Conservation (phyloP, 768 basidiomycete species). For the Baorangia bicolor region DNA sequence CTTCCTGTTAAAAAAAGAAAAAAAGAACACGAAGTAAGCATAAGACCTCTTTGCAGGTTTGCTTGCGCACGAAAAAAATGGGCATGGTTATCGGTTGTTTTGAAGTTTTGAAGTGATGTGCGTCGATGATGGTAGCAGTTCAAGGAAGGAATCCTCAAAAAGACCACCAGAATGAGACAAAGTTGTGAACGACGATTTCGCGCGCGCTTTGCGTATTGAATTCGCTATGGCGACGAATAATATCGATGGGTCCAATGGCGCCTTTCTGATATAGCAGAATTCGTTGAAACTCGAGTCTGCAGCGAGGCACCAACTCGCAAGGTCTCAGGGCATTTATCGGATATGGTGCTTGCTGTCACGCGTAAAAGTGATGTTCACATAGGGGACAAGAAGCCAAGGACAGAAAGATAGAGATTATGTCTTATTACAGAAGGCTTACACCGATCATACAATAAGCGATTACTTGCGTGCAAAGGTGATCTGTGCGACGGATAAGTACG, state of each 20-base stretch:
- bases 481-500: conserved; percentile 33
- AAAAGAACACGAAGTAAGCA: conserved; percentile 2
- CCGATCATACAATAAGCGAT: conserved; percentile 29
- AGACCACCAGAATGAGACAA: not conserved
- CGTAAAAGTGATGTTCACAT: conserved; percentile 26
- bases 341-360: conserved; percentile 26
- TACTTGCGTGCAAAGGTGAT: conserved; percentile 78
- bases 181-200: not conserved
- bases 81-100: conserved; percentile 10
- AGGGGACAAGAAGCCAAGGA: conserved; percentile 10
- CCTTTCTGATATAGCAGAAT: conserved; percentile 7
- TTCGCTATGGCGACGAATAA: conserved; percentile 2
- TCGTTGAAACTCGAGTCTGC: conserved; percentile 1
- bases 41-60: not conserved
- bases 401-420: conserved; percentile 22
- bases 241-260: conserved; percentile 4
- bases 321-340: conserved; percentile 22
- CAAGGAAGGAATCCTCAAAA: conserved; percentile 4
- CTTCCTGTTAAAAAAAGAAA: conserved; percentile 17
- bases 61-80: conserved; percentile 21
- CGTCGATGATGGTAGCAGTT: conserved; percentile 10
- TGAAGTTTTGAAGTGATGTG: conserved; percentile 3
- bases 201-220: not conserved
- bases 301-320: conserved; percentile 28
- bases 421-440: conserved; percentile 32